Conservation (phyloP, 2,329 filamentous ascomycete genomes). For the Fonsecaea nubica region DNA sequence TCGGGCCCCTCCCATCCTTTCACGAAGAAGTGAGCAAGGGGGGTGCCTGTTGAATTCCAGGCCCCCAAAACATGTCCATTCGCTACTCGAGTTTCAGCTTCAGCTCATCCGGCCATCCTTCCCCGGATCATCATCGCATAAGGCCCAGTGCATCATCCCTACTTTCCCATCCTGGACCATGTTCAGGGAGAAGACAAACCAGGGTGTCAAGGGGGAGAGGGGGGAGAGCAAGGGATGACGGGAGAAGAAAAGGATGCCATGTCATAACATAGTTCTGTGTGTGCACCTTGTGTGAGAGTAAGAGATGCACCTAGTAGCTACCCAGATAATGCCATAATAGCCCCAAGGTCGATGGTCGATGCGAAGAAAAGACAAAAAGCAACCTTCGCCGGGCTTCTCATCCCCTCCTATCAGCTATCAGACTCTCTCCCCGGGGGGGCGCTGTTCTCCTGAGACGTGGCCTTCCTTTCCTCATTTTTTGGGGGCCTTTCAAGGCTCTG, state of each 20-base stretch:
- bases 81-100: constrained; percentile 4
- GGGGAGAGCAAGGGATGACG: not conserved
- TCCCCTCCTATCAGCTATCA: constrained; percentile 13
- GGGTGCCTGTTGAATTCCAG: not conserved
- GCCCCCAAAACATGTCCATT: not conserved
- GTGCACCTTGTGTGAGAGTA: too few relatives aligned
- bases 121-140: constrained; percentile 14
- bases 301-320: not conserved
- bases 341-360: not conserved
- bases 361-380: not conserved
- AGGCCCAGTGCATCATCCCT: not conserved
- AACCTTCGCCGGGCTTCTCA: not conserved
- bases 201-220: not conserved
- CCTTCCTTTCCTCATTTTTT: constrained; percentile 3
- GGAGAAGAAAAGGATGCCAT: not conserved
- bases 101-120: not conserved
- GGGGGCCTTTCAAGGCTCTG: constrained; percentile 8
- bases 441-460: constrained; percentile 14
- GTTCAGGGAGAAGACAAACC: not conserved
- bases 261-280: not conserved
- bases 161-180: not conserved
- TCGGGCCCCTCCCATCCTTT: not conserved
- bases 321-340: not conserved
- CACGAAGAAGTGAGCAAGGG: not conserved
- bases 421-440: not conserved